Base-by-base conservation (phyloP, 2,329 filamentous ascomycete genomes). In the Dothistroma septosporum region DNA sequence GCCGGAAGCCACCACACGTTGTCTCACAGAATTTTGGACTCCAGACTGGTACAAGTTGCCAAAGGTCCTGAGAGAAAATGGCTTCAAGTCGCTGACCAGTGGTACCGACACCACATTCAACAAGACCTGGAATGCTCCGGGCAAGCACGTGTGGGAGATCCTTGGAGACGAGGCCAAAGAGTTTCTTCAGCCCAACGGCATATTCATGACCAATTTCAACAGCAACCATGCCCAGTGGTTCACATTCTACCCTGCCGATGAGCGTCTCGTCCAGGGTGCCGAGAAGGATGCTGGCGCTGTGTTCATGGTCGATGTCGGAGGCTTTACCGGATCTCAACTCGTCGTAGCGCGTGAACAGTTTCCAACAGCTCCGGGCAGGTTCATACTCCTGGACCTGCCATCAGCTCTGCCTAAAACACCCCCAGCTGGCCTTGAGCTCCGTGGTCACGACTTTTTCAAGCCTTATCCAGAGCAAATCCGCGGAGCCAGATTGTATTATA, bases 371-470 rank as follows among this genome's bases (percentile, higher is more conserved):
- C 57, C 57, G 22, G 57, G 57, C 5, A 54, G 24, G 24, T 28
- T 28, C 24, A 28, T 28, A 28, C 24, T 28, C 24, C 24, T 28
- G 24, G 24, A 28, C 24, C 24, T 28, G 24, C 24, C 24, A 28
- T 28, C 24, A 54, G 37, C 54, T 54, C 57, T 50, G 46, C 55
- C 28, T 10, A 24, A 41, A 47, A 32, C 21, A 14, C 35, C 54
- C 2, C 57, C 57, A 54, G 21, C 48, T 6, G 55, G 61, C 3
- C 58, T 70, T 35, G 62, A 68, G 48, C 58, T 48, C 35, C 54
- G 62, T 28, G 57, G 55, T 19, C 74, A 75, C 57, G 73, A 76
- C 53, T 70, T 76, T 46, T 73, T 71, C 59, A 72, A 68, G 0
- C 65, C 70, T 8, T 71, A 74, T 52, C 65, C 66, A 10, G 64